These are phyloP conservation scores for Colletotrichum shisoi DNA, from an alignment of 2,329 filamentous ascomycete genomes.

Conservation along the genomic window DNA sequence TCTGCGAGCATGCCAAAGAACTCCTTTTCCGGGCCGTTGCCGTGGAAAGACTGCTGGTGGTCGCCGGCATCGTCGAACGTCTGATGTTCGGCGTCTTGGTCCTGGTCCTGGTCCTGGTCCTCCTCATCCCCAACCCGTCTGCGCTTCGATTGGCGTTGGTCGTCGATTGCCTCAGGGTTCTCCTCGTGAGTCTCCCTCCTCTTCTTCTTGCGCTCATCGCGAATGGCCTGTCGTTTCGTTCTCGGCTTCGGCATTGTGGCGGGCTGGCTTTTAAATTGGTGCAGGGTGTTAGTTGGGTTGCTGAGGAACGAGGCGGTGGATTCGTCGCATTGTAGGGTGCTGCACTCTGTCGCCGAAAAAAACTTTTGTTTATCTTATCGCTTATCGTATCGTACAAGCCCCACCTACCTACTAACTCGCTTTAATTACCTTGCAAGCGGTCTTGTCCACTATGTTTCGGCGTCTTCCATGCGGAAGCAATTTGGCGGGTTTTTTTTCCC, in stretches of 20 bases:
- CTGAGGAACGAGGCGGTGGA: slow-evolving; percentile 4
- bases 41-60: slow-evolving; percentile 45
- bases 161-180: slow-evolving; percentile 41
- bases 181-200: slow-evolving; percentile 44
- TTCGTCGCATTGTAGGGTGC: slow-evolving; percentile 3
- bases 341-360: slow-evolving; percentile 18
- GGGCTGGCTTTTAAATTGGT: slow-evolving; percentile 17
- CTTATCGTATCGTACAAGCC: slow-evolving; percentile 39
- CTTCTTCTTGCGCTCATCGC: slow-evolving; percentile 55
- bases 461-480: no score
- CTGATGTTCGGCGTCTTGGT: slow-evolving; percentile 40
- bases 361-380: slow-evolving; percentile 40
- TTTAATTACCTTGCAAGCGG: no score
- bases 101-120: slow-evolving; percentile 40
- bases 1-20: slow-evolving; percentile 95
- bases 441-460: no score
- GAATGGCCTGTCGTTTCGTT: slow-evolving; percentile 52
- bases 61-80: slow-evolving; percentile 41
- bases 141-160: slow-evolving; percentile 35
- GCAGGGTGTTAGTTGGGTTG: slow-evolving; percentile 13
- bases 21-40: slow-evolving; percentile 63
- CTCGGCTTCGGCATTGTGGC: slow-evolving; percentile 55
- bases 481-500: no score
- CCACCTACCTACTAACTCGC: no score
- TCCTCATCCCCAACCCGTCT: slow-evolving; percentile 42